phyloP scores from a whole-genome alignment of 208 protist species.

The Acanthamoeba royreba region DNA sequence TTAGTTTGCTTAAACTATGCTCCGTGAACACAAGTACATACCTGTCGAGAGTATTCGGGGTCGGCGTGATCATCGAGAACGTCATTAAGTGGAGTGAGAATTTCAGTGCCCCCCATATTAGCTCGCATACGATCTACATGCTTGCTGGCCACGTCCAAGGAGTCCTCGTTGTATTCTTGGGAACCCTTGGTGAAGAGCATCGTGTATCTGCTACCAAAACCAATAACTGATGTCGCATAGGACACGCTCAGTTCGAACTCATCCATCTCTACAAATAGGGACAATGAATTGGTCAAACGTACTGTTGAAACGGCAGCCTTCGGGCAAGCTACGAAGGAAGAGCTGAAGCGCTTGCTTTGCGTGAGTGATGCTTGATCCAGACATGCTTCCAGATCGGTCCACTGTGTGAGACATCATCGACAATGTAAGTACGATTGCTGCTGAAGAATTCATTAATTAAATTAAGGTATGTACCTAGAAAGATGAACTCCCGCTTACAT shows the following conservation, averaged over 20 bases:
- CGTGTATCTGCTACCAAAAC: conserved; percentile 57
- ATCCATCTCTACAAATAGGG: too few relatives aligned
- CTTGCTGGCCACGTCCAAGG: background rate
- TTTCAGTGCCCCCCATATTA: conserved; percentile 69
- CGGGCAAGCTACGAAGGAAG: conserved; percentile 63
- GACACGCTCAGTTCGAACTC: too few relatives aligned
- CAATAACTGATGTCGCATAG: too few relatives aligned
- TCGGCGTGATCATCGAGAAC: background rate
- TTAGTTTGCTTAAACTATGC: too few relatives aligned
- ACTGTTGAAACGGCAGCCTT: conserved; percentile 50
- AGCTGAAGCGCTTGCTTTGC: conserved; percentile 59
- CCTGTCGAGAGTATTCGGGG: conserved; percentile 43
- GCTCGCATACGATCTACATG: conserved; percentile 31
- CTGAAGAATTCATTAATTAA: too few relatives aligned
- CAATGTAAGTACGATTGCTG: too few relatives aligned
- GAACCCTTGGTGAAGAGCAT: conserved; percentile 21
- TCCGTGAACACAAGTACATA: too few relatives aligned
- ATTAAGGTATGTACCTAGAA: background rate
- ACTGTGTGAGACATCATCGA: background rate
- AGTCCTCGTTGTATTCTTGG: conserved; percentile 15
- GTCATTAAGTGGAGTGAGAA: conserved; percentile 41
- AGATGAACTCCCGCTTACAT: background rate
- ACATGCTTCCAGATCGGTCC: conserved; percentile 68
- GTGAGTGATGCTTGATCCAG: conserved; percentile 45
- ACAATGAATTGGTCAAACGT: too few relatives aligned